phyloP scores from a whole-genome alignment of 2,329 filamentous ascomycete species.

The Beauveria medogensis region DNA sequence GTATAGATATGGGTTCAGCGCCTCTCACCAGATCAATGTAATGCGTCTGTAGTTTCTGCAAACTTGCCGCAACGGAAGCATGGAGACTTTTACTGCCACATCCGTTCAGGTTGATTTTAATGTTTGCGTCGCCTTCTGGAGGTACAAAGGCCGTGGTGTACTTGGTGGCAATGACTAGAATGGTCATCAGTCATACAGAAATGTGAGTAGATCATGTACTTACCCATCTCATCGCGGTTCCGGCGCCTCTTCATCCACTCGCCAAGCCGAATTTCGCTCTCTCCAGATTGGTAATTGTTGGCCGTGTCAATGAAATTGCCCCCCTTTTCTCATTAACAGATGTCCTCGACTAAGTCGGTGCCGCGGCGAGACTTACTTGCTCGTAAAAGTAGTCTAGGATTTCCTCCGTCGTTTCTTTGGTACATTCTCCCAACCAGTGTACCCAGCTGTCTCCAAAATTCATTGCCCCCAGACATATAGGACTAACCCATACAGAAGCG shows the following conservation, averaged over 20 bases:
- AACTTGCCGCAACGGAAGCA: constrained; percentile 44
- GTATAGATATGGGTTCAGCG: not conserved
- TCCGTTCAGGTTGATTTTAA: constrained; percentile 46
- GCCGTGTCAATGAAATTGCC: constrained; percentile 70
- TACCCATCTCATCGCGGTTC: constrained; percentile 54
- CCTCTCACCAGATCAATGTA: constrained; percentile 56
- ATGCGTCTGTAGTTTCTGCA: constrained; percentile 55
- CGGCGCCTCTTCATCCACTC: constrained; percentile 60
- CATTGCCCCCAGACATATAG: constrained; percentile 57
- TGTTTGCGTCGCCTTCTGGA: constrained; percentile 27
- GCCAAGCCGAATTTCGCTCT: constrained; percentile 59
- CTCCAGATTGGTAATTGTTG: constrained; percentile 57
- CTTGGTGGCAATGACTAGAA: constrained; percentile 59
- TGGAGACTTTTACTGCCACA: constrained; percentile 56
- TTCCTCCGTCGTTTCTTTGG: constrained; percentile 51
- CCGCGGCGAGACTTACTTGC: constrained; percentile 29
- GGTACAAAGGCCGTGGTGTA: constrained; percentile 50
- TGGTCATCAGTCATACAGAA: not conserved
- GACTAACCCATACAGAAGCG: constrained; percentile 59
- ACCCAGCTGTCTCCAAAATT: constrained; percentile 52
- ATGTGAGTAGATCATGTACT: not conserved
- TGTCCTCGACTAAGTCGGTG: not conserved
- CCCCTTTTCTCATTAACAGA: not conserved
- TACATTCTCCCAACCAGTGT: constrained; percentile 54
- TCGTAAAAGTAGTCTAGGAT: constrained; percentile 60